Percentiles rank a stretch among this genome's conserved stretches.
These are phyloP conservation scores for Calamus simplicifolius DNA, from an alignment of 176 grass and related monocot genomes.

Conservation along the genomic window DNA sequence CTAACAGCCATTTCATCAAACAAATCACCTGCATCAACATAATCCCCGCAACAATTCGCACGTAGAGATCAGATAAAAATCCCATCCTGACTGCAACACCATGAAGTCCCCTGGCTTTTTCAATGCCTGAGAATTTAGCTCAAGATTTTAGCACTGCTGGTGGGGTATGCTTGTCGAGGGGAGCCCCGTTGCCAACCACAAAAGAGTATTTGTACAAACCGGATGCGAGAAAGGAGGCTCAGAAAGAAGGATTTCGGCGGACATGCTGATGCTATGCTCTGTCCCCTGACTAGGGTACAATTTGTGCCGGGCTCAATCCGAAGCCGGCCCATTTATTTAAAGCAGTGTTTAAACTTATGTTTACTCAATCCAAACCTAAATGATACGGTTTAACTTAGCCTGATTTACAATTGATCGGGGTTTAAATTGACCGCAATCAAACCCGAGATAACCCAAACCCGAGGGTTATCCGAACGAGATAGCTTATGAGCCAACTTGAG, in stretches of 20 bases:
- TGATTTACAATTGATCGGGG: too few relatives aligned
- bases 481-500: too few relatives aligned
- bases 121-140: conserved; percentile 19
- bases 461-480: too few relatives aligned
- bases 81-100: conserved; percentile 15
- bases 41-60: conserved; percentile 26
- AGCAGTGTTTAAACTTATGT: too few relatives aligned
- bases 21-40: conserved; percentile 16
- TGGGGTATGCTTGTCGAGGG: conserved; percentile 24
- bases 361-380: too few relatives aligned
- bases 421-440: too few relatives aligned
- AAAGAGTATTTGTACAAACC: conserved; percentile 17
- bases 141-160: conserved; percentile 32
- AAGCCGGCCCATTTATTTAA: too few relatives aligned
- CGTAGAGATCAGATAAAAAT: conserved; percentile 19
- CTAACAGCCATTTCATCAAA: conserved; percentile 42
- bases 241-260: background rate
- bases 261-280: too few relatives aligned
- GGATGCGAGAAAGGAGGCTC: conserved; percentile 22
- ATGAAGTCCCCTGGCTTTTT: conserved; percentile 23
- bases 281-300: too few relatives aligned
- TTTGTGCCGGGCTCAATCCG: too few relatives aligned
- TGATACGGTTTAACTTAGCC: too few relatives aligned
- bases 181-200: background rate
- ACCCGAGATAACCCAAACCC: too few relatives aligned